Evolutionary conservation across 2,329 filamentous ascomycete genomes (phyloP), one percentile per base, ranked within the genome.

Genomic region (Pyrenochaeta sp.): DNA sequence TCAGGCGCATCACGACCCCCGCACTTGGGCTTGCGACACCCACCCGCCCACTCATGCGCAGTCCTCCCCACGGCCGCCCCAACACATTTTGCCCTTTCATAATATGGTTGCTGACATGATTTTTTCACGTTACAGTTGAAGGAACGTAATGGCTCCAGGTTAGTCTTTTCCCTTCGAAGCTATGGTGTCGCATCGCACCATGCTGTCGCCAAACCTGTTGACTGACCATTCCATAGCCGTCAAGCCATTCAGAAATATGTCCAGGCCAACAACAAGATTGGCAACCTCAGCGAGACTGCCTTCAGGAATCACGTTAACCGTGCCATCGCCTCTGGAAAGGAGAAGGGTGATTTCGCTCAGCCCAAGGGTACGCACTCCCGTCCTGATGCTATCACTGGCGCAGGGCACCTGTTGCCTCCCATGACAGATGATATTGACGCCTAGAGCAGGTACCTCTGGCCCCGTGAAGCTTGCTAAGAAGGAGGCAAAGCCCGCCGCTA

Each of bases 401-500:
- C n/a, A n/a, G n/a, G n/a, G n/a, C n/a, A n/a, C n/a, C n/a, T n/a
- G n/a, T n/a, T n/a, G n/a, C n/a, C n/a, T n/a, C n/a, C n/a, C n/a
- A n/a, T n/a, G n/a, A n/a, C n/a, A n/a, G n/a, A 28, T 19, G 17
- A 36, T 29, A 36, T 55, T 65, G 45, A 72, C 71, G 41, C 65
- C 46, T 43, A 26, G 20, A 37, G 37, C 47, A 91, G 88, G 88
- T 65, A 81, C 90, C 48, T 96, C 91, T 54, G 91, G 91, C 49
- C 88, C 90, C 59, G 90, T 94, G 75, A 96, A 96, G 87, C 86
- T 96, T 48, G 88, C 87, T 48, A 93, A 93, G 85, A 91, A 90
- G 80, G 81, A 82, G 42, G 60, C 62, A 8, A 70, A 71, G 61
- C 59, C 68, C 27, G 59, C 48, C 28, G 58, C 56, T 36, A 48